Evolutionary conservation across 1,284 basidiomycete genomes (phyloP), one percentile per base, ranked within the genome.

Genomic region (Naganishia liquefaciens): DNA sequence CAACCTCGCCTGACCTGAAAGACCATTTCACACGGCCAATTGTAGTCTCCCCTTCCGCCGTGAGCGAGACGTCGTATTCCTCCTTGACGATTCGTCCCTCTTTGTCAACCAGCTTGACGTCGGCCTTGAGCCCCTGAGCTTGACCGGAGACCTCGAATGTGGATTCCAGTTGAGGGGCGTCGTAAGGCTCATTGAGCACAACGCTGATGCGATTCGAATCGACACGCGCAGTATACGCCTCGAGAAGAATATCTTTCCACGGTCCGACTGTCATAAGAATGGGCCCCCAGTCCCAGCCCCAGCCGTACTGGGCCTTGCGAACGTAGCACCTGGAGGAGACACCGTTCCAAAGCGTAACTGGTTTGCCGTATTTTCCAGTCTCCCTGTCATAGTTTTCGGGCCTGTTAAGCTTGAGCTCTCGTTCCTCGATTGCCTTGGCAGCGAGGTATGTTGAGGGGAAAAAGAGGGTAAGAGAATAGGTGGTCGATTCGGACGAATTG

Each of bases 271-370:
- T 80, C 76, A 79, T 76, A 49, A 80, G 55, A 6, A 76, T 70
- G 3, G 80, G 81, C 62, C 89, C 91, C 74, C 77, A 77, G 68
- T 75, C 77, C 77, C 76, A 77, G 4, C 76, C 77, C 76, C 75
- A 78, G 19, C 70, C 89, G 81, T 92, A 94, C 74, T 91, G 88
- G 1, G 91, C 90, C 78, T 93, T 93, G 57, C 92, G 85, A 49
- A 93, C 88, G 73, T 93, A 89, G 27, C 93, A 80, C 46, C 92
- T 84, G 70, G 88, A 89, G 0, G 89, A 87, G 74, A 93, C 90
- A 5, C 92, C 92, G 72, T 94, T 94, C 91, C 89, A 92, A 3
- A 88, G 79, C 1, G 82, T 76, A 42, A 84, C 74, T 73, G 87
- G 63, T 37, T 63, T 65, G 23, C 55, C 49, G 30, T 62, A 62